Evolutionary conservation across 768 basidiomycete genomes (phyloP), one percentile per base, ranked within the genome.

Genomic region (Tephrocybe sp.): DNA sequence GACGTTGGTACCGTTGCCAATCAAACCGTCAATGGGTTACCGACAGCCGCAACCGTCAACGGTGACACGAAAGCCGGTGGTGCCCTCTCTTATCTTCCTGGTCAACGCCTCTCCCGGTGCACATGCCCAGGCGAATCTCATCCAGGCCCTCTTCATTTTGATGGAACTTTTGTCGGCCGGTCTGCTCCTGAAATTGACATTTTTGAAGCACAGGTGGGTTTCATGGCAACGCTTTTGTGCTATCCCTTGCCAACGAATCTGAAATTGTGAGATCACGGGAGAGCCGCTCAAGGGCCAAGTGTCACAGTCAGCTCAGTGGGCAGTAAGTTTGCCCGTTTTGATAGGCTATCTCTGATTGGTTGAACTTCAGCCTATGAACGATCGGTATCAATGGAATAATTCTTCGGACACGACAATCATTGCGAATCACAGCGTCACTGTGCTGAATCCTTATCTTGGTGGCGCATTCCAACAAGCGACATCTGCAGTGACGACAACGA

Each of bases 1-100:
- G 94, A 98, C 63, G 82, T 94, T n/a, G 95, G 95, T n/a, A 94
- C 94, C 1, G 74, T 80, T 15, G 66, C 78, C 7, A 98, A 97
- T 64, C 94, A 97, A 66, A 86, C 91, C 1, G 40, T 81, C 37
- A 77, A 86, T 50, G 84, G 82, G 1, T 62, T 62, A 39, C 94
- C 94, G 1, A 47, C 56, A 10, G 77, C 84, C 3, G 84, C 90
- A 5, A 69, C 76, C 4, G 68, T 69, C 15, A 74, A 76, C 43
- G 91, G 91, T 12, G 87, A 89, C 59, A 59, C 70, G 2, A 57
- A 61, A 18, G 69, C 77, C 40, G 72, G 71, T 45, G 75, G 73
- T 37, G 75, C 71, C 8, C 69, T 97, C 19, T 92, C 90, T 0
- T 97, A 76, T 64, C 85, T 97, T 37, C 89, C 86, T 1, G 95